A percentile compares a stretch with the other conserved stretches of the same genome.
These are phyloP conservation scores for Penicillium digitatum DNA, from an alignment of 2,329 filamentous ascomycete genomes.

Conservation along the genomic window DNA sequence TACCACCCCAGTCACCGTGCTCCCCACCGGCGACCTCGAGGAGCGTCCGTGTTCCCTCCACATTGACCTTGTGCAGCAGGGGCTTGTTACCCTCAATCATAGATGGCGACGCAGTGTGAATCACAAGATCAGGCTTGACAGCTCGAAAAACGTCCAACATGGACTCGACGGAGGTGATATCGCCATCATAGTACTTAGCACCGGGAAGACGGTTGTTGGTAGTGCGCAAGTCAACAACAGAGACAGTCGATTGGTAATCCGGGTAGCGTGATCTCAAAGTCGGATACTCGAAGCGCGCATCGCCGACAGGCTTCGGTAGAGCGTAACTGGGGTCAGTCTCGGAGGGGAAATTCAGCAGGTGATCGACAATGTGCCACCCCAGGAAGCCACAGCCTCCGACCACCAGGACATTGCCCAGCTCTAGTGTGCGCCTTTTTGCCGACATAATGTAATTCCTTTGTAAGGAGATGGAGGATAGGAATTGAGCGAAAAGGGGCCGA, in stretches of 20 bases:
- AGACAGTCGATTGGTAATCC: constrained; percentile 51
- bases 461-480: neutral
- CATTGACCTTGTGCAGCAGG: constrained; percentile 76
- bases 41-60: constrained; percentile 76
- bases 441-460: constrained; percentile 26
- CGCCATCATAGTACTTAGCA: constrained; percentile 67
- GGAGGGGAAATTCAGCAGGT: constrained; percentile 60
- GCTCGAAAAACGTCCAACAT: constrained; percentile 62
- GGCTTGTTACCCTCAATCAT: constrained; percentile 51
- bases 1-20: constrained; percentile 58
- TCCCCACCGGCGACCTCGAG: constrained; percentile 64
- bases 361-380: constrained; percentile 74
- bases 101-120: constrained; percentile 80
- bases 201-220: constrained; percentile 61
- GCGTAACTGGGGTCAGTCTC: constrained; percentile 41
- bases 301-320: constrained; percentile 34
- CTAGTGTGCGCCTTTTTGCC: constrained; percentile 31
- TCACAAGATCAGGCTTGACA: constrained; percentile 73
- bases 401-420: constrained; percentile 68
- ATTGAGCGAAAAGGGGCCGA: constrained; percentile 19
- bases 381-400: constrained; percentile 82
- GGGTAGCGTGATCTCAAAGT: constrained; percentile 41
- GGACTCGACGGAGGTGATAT: constrained; percentile 65
- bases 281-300: constrained; percentile 39
- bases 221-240: constrained; percentile 70